These are phyloP conservation scores for Scytalidium lignicola DNA, from an alignment of 2,329 filamentous ascomycete genomes.

Conservation along the genomic window DNA sequence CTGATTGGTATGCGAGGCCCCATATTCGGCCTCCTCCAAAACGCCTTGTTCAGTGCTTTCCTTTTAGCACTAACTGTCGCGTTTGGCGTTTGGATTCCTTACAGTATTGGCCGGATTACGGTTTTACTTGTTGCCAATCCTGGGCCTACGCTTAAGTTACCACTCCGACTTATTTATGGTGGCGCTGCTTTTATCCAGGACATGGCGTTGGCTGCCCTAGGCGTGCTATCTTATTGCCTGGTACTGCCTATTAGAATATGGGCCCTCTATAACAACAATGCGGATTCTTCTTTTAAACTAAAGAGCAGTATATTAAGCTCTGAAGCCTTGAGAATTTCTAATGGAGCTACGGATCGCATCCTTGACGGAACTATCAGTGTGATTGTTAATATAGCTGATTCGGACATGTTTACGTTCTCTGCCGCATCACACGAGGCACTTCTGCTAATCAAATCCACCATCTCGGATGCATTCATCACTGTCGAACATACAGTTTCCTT, in stretches of 20 bases:
- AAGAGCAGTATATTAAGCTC: background rate
- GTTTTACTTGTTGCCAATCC: constrained; percentile 78
- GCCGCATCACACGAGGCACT: constrained; percentile 69
- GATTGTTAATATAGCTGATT: constrained; percentile 37
- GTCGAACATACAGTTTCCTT: constrained; percentile 37
- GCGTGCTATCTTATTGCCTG: constrained; percentile 40
- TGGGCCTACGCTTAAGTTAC: constrained; percentile 59
- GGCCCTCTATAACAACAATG: constrained; percentile 4
- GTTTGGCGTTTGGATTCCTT: constrained; percentile 82
- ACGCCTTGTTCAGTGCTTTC: constrained; percentile 88
- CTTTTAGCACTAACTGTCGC: constrained; percentile 84
- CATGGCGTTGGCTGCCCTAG: constrained; percentile 58
- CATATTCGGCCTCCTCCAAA: constrained; percentile 83
- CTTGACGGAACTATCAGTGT: constrained; percentile 45
- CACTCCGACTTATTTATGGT: constrained; percentile 67
- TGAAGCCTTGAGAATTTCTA: constrained; percentile 18
- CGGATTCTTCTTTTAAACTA: constrained; percentile 3
- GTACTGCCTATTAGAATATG: constrained; percentile 14
- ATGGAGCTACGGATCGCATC: constrained; percentile 30
- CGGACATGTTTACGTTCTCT: constrained; percentile 72
- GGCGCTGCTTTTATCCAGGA: constrained; percentile 79
- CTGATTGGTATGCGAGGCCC: constrained; percentile 95
- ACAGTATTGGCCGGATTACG: constrained; percentile 82
- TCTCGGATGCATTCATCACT: constrained; percentile 36
- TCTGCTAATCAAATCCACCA: constrained; percentile 50